Evolutionary conservation across 164 flowering plant species (phyloP).

Genomic region (Piper betle): DNA sequence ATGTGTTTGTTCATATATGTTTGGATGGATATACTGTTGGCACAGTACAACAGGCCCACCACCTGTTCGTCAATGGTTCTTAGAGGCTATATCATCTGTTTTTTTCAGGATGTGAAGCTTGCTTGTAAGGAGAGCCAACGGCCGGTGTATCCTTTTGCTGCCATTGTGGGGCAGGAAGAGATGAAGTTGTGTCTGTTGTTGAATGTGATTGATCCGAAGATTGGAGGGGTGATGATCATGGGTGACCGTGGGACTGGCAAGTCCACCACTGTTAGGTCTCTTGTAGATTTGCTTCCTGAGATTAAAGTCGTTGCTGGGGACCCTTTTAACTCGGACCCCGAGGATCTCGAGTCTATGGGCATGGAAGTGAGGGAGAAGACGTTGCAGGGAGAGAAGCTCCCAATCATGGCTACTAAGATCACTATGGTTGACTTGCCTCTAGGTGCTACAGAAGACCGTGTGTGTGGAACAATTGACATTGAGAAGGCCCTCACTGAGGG

Average conservation of each 20-base stretch:
- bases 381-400: conserved; percentile 42
- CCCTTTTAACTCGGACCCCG: conserved; percentile 90
- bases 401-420: conserved; percentile 48
- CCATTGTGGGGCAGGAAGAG: conserved; percentile 97
- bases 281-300: conserved; percentile 88
- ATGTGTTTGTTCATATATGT: no score
- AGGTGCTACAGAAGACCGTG: conserved; percentile 95
- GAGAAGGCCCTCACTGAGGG: conserved; percentile 96
- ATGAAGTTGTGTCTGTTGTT: conserved; percentile 90
- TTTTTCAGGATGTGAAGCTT: conserved; percentile 41
- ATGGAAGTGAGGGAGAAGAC: conserved; percentile 66
- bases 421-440: conserved; percentile 97
- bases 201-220: conserved; percentile 95
- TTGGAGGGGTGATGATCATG: conserved; percentile 99
- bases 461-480: conserved; percentile 94
- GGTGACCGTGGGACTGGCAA: conserved; percentile 97
- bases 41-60: no score
- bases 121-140: conserved; percentile 61
- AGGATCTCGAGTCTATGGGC: conserved; percentile 83
- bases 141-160: conserved; percentile 91
- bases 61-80: no score
- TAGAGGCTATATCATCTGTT: not conserved
- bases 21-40: no score
- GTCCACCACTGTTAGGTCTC: conserved; percentile 86
- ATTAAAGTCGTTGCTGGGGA: conserved; percentile 73